phyloP scores from a whole-genome alignment of 2,329 filamentous ascomycete genomes.

The Knoxdaviesia proteae region DNA sequence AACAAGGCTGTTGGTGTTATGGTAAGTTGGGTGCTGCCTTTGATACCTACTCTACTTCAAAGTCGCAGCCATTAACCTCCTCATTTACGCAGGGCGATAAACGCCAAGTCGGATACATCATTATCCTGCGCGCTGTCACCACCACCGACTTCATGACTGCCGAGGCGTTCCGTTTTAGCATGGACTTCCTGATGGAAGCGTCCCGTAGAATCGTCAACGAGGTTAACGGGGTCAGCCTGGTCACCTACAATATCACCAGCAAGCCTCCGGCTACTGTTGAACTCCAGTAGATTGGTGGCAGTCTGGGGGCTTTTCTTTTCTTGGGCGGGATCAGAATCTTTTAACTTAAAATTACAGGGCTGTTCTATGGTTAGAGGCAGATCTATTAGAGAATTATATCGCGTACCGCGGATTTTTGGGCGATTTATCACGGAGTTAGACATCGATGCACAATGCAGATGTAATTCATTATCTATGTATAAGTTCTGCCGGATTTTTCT shows the following conservation, averaged over 20 bases:
- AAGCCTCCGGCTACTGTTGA: slow-evolving; percentile 56
- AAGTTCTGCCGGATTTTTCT: too few species aligned
- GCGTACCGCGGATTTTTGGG: too few species aligned
- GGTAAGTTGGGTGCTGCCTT: slow-evolving; percentile 1
- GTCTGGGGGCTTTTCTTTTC: too few species aligned
- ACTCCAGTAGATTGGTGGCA: slow-evolving; percentile 33
- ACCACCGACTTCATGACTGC: slow-evolving; percentile 45
- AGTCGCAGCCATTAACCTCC: not conserved
- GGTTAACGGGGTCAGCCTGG: slow-evolving; percentile 32
- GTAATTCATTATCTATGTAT: too few species aligned
- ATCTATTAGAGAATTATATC: slow-evolving; percentile 4
- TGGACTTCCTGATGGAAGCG: slow-evolving; percentile 43
- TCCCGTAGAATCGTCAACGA: slow-evolving; percentile 43
- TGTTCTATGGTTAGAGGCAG: not conserved
- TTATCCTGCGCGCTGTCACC: slow-evolving; percentile 20
- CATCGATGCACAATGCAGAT: too few species aligned
- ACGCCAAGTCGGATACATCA: slow-evolving; percentile 27
- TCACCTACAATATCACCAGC: slow-evolving; percentile 21
- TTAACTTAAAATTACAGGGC: too few species aligned
- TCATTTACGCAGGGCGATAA: slow-evolving; percentile 35
- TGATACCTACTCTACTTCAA: not conserved
- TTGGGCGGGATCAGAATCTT: too few species aligned
- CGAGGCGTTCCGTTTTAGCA: slow-evolving; percentile 44
- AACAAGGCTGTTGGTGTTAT: slow-evolving; percentile 6
- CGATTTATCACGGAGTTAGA: too few species aligned